Evolutionary conservation across 805 yeast species (phyloP).

Genomic region (Saturnispora bothae): DNA sequence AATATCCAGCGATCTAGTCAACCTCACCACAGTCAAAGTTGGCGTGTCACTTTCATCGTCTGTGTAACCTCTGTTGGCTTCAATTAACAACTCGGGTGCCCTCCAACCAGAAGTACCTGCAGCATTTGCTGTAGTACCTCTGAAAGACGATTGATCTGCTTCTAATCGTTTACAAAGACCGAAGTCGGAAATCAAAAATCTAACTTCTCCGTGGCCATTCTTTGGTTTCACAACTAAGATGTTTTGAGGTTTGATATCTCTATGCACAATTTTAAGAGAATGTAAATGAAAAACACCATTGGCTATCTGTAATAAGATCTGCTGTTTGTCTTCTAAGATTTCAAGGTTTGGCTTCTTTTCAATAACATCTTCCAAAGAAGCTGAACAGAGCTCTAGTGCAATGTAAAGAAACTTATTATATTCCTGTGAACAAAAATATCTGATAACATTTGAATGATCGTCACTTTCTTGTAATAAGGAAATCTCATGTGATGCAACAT

Average conservation of each 20-base stretch:
- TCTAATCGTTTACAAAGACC: slow-evolving; percentile 91
- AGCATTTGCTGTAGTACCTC: slow-evolving; percentile 85
- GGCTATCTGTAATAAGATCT: slow-evolving; percentile 64
- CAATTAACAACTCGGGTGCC: slow-evolving; percentile 48
- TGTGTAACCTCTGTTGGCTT: slow-evolving; percentile 4
- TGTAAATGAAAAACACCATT: slow-evolving; percentile 82
- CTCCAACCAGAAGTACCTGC: slow-evolving; percentile 99
- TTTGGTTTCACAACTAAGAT: slow-evolving; percentile 72
- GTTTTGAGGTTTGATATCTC: slow-evolving; percentile 93
- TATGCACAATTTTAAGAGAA: slow-evolving; percentile 81
- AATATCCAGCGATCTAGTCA: slow-evolving; percentile 85
- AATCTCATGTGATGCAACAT: slow-evolving; percentile 88
- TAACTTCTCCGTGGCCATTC: slow-evolving; percentile 28
- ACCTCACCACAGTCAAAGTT: slow-evolving; percentile 35
- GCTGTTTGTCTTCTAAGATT: slow-evolving; percentile 34
- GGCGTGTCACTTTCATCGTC: background rate
- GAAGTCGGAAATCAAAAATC: slow-evolving; percentile 86
- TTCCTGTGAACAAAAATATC: slow-evolving; percentile 90
- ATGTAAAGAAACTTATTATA: slow-evolving; percentile 82
- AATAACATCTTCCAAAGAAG: slow-evolving; percentile 78
- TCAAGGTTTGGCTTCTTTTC: slow-evolving; percentile 36
- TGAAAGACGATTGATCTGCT: slow-evolving; percentile 83
- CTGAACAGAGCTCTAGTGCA: slow-evolving; percentile 84
- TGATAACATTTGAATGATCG: slow-evolving; percentile 88
- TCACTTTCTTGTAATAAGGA: slow-evolving; percentile 84